Percentiles rank a stretch among this genome's conserved stretches.
These are phyloP conservation scores for Arthonia radiata DNA, from an alignment of 495 filamentous ascomycete species.

Conservation along the genomic window DNA sequence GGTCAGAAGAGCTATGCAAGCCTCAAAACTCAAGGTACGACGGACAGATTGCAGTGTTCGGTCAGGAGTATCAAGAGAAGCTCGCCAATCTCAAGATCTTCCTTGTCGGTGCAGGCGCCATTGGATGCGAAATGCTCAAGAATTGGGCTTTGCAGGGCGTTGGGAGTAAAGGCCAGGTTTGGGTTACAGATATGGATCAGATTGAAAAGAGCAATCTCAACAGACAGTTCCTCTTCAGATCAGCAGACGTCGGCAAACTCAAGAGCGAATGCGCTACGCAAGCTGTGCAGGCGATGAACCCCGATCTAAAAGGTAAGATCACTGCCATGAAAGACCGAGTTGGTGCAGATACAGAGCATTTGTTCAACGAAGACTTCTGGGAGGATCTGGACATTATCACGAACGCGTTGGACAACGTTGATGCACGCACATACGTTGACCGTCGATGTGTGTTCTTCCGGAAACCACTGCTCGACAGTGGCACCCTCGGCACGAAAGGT, in stretches of 20 bases:
- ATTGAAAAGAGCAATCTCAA: constrained; percentile 99
- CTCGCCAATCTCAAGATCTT: constrained; percentile 72
- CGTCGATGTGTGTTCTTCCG: constrained; percentile 96
- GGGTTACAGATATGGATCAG: constrained; percentile 87
- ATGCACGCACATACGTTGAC: constrained; percentile 93
- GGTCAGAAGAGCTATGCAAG: constrained; percentile 71
- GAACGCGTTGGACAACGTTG: constrained; percentile 93
- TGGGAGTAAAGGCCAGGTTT: constrained; percentile 71
- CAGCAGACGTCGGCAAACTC: constrained; percentile 81
- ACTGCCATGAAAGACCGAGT: constrained; percentile 69
- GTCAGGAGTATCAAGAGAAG: constrained; percentile 81
- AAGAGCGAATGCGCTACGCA: constrained; percentile 91
- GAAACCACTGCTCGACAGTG: constrained; percentile 88
- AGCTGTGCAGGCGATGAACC: constrained; percentile 85
- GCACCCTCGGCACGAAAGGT: constrained; percentile 92
- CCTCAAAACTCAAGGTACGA: constrained; percentile 71
- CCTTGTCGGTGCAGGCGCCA: constrained; percentile 88
- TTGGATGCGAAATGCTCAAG: constrained; percentile 98
- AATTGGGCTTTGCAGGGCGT: constrained; percentile 99
- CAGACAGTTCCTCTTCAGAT: constrained; percentile 86
- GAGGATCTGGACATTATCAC: constrained; percentile 70
- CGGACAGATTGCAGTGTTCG: constrained; percentile 92
- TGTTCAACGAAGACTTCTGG: constrained; percentile 96
- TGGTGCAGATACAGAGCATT: constrained; percentile 70
- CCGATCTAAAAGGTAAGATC: constrained; percentile 68